These are phyloP conservation scores for Trichocladium antarcticum DNA, from an alignment of 495 filamentous ascomycete species.

Conservation along the genomic window DNA sequence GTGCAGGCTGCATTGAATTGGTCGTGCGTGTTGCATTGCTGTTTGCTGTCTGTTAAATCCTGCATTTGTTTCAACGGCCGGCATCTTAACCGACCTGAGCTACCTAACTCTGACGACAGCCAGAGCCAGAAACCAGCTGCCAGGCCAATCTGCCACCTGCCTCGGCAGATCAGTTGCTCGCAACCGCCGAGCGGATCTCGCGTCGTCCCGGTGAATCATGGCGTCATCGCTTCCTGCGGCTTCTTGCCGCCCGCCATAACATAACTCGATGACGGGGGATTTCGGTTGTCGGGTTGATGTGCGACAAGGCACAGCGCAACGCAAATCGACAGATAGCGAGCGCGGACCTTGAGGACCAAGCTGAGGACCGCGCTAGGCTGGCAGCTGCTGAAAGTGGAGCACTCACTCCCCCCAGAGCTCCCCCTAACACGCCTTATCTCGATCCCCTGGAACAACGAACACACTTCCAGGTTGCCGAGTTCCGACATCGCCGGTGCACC, in stretches of 20 bases:
- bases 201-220: background rate
- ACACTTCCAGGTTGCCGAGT: background rate
- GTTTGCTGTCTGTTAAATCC: no score
- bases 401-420: no score
- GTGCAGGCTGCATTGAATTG: no score
- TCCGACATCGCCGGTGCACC: slow-evolving; percentile 18
- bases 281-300: background rate
- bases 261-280: background rate
- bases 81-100: no score
- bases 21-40: no score
- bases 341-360: background rate
- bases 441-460: background rate
- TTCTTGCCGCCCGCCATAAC: background rate
- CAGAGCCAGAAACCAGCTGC: no score
- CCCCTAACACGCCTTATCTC: slow-evolving; percentile 7
- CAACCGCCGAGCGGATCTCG: background rate
- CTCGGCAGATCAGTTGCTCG: background rate
- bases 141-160: no score
- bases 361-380: background rate
- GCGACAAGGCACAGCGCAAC: no score
- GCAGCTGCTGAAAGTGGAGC: background rate
- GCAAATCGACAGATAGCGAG: background rate
- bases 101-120: no score
- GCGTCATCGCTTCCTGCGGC: background rate
- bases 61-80: no score